Evolutionary conservation across 2,329 filamentous ascomycete species (phyloP), one percentile per base, ranked within the genome.

Genomic region (Fusarium sp.): DNA sequence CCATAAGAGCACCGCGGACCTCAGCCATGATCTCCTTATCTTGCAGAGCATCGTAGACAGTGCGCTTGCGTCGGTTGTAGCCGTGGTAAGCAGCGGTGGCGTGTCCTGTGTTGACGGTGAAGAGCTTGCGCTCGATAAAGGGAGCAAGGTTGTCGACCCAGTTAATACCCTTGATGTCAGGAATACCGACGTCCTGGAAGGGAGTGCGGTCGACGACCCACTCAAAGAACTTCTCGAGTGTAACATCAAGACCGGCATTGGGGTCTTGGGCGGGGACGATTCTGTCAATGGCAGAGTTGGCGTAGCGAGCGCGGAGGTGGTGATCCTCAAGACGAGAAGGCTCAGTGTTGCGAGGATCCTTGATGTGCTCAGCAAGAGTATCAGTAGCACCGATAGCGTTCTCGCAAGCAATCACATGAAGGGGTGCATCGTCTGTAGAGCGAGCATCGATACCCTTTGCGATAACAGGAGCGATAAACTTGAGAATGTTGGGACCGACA

Each of bases 41-140:
- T 67, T 89, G 88, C 70, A 98, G 88, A 11, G 94, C 92, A 75
- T 98, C 95, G 79, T 96, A 93, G 73, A 99, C 93, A 65, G 92
- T 97, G 77, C 88, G 86, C 87, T 97, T 95, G 78, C 92, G 90
- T 72, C 90, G 88, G 83, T 94, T 88, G 87, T 97, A 92, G 58
- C 94, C 95, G 81, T 96, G 94, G 88, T 98, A 98, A 64, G 96
- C 95, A 21, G 94, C 94, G 10, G 95, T 97, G 64, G 96, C 96
- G 80, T 99, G 96, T 59, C 94, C 92, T 23, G 96, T 99, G 88
- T 99, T 99, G 87, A 99, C 95, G 23, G 96, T 99, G 87, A 94
- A 99, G 71, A 99, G 90, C 88, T 99, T 99, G 82, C 96, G 94
- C 89, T 99, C 96, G 77, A 99, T 98, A 85, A 95, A 99, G 61